These are phyloP conservation scores for Nectriaceae sp. DNA, from an alignment of 2,329 filamentous ascomycete species.

Conservation along the genomic window DNA sequence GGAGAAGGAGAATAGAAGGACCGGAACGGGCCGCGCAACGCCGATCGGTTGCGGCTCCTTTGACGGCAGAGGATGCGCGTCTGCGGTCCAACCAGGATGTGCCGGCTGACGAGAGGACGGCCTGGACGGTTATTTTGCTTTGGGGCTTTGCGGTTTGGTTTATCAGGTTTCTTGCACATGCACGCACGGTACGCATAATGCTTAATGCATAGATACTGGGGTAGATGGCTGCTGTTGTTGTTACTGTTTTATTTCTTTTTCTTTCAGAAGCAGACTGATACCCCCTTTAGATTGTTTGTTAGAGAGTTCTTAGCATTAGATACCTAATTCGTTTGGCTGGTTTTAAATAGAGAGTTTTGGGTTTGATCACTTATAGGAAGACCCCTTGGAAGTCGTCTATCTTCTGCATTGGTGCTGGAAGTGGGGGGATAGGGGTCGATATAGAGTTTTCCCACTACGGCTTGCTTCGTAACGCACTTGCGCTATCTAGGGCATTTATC, in stretches of 20 bases:
- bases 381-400: background rate
- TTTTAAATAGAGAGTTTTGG: conserved; percentile 7
- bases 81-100: conserved; percentile 5
- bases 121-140: background rate
- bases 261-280: conserved; percentile 22
- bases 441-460: conserved; percentile 9
- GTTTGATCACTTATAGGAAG: background rate
- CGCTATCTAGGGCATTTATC: conserved; percentile 2
- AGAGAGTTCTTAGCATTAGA: conserved; percentile 8
- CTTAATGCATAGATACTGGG: conserved; percentile 17
- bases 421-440: background rate
- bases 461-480: background rate
- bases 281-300: conserved; percentile 23
- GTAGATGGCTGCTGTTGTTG: conserved; percentile 7
- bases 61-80: conserved; percentile 10
- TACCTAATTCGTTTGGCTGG: conserved; percentile 8
- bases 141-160: background rate
- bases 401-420: background rate
- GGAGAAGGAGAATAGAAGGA: conserved; percentile 4
- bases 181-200: no score
- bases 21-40: conserved; percentile 27
- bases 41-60: conserved; percentile 2
- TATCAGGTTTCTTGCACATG: conserved; percentile 2
- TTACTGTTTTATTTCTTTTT: no score
- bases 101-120: background rate